A percentile compares a stretch with the other conserved stretches of the same genome.
phyloP scores from a whole-genome alignment of 768 basidiomycete species.

The Termitomyces sp. region DNA sequence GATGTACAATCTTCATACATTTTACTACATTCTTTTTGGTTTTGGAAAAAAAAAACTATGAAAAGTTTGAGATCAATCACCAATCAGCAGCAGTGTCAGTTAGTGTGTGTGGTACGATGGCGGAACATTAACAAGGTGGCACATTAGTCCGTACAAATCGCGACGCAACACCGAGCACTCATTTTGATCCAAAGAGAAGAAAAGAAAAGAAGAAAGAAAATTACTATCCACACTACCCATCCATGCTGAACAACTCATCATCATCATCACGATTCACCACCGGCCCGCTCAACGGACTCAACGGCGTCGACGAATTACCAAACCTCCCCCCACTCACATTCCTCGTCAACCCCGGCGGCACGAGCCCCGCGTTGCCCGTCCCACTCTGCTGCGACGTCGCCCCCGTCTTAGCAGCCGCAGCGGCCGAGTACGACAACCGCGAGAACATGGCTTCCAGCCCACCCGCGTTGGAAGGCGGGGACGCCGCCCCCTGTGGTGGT shows the following conservation, averaged over 20 bases:
- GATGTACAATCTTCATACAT: constrained; percentile 7
- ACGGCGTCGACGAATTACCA: constrained; percentile 28
- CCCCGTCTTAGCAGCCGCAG: constrained; percentile 21
- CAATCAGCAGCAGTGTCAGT: background rate
- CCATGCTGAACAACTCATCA: constrained; percentile 70
- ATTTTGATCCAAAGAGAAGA: constrained; percentile 1
- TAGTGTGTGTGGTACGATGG: too few relatives aligned
- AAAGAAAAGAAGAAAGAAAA: background rate
- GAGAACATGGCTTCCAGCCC: constrained; percentile 55
- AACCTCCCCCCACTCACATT: constrained; percentile 39
- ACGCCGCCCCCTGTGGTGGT: constrained; percentile 16
- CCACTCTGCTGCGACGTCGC: constrained; percentile 19
- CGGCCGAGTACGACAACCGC: constrained; percentile 55
- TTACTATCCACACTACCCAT: constrained; percentile 31
- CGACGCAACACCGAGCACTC: background rate
- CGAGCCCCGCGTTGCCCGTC: constrained; percentile 20
- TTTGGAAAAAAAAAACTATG: background rate
- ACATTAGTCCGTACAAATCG: background rate
- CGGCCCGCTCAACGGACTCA: constrained; percentile 64
- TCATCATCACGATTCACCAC: constrained; percentile 60
- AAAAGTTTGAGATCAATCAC: background rate
- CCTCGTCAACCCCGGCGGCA: constrained; percentile 37
- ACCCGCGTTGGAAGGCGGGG: constrained; percentile 15
- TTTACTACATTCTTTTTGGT: constrained; percentile 4
- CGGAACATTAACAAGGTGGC: background rate